A percentile compares a stretch with the other conserved stretches of the same genome.
These are phyloP conservation scores for Fomitiporia mediterranea DNA, from an alignment of 1,284 basidiomycete genomes.

Conservation along the genomic window DNA sequence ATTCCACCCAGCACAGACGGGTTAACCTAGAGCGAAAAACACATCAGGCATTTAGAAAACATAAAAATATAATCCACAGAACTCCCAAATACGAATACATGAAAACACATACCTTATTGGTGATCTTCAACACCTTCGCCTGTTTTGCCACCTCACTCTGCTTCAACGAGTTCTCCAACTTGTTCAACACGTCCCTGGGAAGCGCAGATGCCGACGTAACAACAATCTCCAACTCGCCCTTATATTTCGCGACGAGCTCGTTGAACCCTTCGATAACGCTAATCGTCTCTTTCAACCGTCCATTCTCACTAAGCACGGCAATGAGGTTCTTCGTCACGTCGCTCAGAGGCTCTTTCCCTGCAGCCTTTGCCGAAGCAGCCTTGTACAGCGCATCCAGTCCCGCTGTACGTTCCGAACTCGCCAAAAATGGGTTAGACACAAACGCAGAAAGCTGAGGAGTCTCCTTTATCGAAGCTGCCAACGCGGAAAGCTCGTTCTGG, in stretches of 20 bases:
- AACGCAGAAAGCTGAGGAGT: slow-evolving; percentile 65
- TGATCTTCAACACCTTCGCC: slow-evolving; percentile 81
- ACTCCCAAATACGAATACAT: slow-evolving; percentile 11
- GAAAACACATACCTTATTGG: slow-evolving; percentile 68
- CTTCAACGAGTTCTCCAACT: slow-evolving; percentile 82
- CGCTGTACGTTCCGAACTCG: slow-evolving; percentile 66
- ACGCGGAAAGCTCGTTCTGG: slow-evolving; percentile 71
- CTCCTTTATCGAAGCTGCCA: slow-evolving; percentile 63
- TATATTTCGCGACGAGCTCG: slow-evolving; percentile 84
- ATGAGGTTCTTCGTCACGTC: slow-evolving; percentile 95
- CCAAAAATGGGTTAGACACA: slow-evolving; percentile 87
- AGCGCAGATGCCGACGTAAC: slow-evolving; percentile 87
- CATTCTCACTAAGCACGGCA: slow-evolving; percentile 88
- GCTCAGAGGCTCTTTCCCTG: slow-evolving; percentile 65
- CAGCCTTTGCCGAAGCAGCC: slow-evolving; percentile 42
- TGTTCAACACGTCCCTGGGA: slow-evolving; percentile 63
- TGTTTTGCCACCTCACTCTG: slow-evolving; percentile 77
- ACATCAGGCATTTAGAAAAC: too few species aligned
- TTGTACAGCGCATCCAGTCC: slow-evolving; percentile 68
- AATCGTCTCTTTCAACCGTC: slow-evolving; percentile 78
- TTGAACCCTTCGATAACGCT: slow-evolving; percentile 92
- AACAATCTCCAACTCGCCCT: slow-evolving; percentile 89
- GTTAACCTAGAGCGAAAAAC: slow-evolving; percentile 62
- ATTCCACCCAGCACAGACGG: slow-evolving; percentile 84
- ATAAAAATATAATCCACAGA: slow-evolving; percentile 15